Conservation (phyloP, 2,329 filamentous ascomycete genomes). For the Truncatella angustata region DNA sequence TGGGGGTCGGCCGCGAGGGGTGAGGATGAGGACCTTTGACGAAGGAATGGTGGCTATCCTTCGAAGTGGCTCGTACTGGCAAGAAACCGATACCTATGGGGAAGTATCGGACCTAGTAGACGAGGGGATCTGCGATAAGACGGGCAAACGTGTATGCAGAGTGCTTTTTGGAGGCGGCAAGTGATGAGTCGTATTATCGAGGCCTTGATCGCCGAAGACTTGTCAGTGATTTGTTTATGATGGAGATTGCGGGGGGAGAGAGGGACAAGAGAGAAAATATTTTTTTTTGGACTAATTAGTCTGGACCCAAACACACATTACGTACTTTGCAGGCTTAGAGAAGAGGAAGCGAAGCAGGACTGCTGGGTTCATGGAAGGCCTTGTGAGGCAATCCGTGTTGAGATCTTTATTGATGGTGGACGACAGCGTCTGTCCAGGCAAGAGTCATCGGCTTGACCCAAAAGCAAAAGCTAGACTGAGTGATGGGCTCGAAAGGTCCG, state of each 20-base stretch:
- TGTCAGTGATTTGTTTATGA: neutral
- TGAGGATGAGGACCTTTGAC: conserved; percentile 77
- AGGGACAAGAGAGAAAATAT: neutral
- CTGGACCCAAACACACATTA: conserved; percentile 16
- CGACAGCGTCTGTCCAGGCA: neutral
- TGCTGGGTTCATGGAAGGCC: conserved; percentile 80
- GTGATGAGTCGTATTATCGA: conserved; percentile 53
- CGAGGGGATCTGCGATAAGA: conserved; percentile 59
- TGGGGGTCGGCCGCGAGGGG: conserved; percentile 82
- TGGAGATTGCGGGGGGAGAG: no score
- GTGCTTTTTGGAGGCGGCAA: conserved; percentile 10
- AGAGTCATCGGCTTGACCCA: neutral
- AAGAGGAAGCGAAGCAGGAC: conserved; percentile 83
- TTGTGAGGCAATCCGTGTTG: neutral
- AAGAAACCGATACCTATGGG: conserved; percentile 78
- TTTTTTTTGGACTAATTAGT: neutral
- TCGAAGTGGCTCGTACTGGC: conserved; percentile 57
- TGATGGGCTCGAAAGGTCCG: neutral
- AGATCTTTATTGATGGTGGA: neutral
- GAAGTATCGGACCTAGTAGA: conserved; percentile 85
- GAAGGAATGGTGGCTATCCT: conserved; percentile 82
- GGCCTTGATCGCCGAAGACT: conserved; percentile 39
- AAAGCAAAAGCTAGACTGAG: neutral
- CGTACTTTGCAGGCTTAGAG: conserved; percentile 91
- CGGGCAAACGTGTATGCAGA: conserved; percentile 10